Evolutionary conservation across 768 basidiomycete species (phyloP), one percentile per base, ranked within the genome.

Genomic region (Lactarius akahatsu): DNA sequence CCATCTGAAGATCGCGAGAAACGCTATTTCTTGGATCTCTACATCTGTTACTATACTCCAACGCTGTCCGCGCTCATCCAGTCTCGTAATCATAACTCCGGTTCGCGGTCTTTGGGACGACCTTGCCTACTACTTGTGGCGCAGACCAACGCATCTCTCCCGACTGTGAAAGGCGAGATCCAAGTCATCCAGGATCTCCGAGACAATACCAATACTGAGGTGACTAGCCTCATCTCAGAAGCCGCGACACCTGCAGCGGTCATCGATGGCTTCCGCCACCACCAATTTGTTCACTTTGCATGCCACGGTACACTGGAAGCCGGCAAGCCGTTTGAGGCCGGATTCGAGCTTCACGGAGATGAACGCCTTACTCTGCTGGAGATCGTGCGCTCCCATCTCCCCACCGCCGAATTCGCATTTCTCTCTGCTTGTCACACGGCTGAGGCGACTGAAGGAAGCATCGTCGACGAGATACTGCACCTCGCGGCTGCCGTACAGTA

Each of bases 401-500:
- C 47, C 47, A 50, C 47, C 4, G 47, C 47, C 23, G 47, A 50
- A 50, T 26, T 50, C 23, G 47, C 47, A 2, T 50, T 67, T 16
- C 57, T 67, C 16, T 59, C 57, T 2, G 62, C 66, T 26, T 63
- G 47, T 26, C 47, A 50, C 38, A 45, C 55, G 18, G 57, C 20
- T 9, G 32, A 10, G 57, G 18, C 30, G 62, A 59, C 30, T 3
- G 43, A 61, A 15, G 28, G 57, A 6, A 56, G 36, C 13, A 36
- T 60, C 9, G 36, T 59, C 4, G 66, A 67, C 4, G 69, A 70
- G 30, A 28, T 34, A 3, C 47, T 68, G 6, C 62, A 64, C 34
- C 69, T 68, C 30, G 62, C 67, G 0, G 67, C 67, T 9, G 69
- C 62, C 3, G 57, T 70, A 54, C 66, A 67, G 28, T 55, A 64